Percentiles rank a stretch among this genome's conserved stretches.
phyloP scores from a whole-genome alignment of 1,284 basidiomycete species.

The Cutaneotrichosporon spelunceum region DNA sequence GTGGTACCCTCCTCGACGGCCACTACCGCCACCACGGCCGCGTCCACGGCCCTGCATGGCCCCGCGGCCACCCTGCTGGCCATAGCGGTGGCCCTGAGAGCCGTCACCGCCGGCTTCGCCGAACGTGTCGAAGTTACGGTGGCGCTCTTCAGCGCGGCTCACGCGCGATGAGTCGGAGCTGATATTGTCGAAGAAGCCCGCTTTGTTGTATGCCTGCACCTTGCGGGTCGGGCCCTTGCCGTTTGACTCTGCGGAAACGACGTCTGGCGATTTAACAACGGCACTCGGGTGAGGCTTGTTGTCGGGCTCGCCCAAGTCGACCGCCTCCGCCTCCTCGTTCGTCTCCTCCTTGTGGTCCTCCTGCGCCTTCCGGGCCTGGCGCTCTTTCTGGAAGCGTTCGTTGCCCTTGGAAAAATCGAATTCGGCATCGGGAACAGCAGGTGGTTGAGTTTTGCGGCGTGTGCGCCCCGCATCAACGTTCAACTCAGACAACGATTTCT shows the following conservation, averaged over 20 bases:
- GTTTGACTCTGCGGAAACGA: constrained; percentile 5
- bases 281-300: constrained; percentile 37
- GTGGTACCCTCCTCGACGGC: constrained; percentile 4
- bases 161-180: constrained; percentile 35
- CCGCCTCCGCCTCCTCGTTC: constrained; percentile 12
- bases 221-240: constrained; percentile 9
- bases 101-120: constrained; percentile 42
- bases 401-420: constrained; percentile 46
- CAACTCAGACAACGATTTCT: constrained; percentile 41
- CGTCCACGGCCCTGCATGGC: constrained; percentile 22
- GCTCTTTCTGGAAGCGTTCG: constrained; percentile 40
- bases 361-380: constrained; percentile 28
- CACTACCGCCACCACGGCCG: constrained; percentile 22
- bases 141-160: constrained; percentile 41
- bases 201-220: constrained; percentile 36
- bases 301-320: constrained; percentile 28
- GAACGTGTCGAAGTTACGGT: constrained; percentile 48
- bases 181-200: constrained; percentile 46
- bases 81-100: constrained; percentile 8
- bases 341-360: constrained; percentile 9
- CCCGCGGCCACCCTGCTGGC: constrained; percentile 14
- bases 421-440: constrained; percentile 44
- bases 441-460: constrained; percentile 26
- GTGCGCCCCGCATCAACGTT: constrained; percentile 24
- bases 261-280: constrained; percentile 11